Conservation (phyloP, 495 filamentous ascomycete genomes). For the Aspergillus steynii region DNA sequence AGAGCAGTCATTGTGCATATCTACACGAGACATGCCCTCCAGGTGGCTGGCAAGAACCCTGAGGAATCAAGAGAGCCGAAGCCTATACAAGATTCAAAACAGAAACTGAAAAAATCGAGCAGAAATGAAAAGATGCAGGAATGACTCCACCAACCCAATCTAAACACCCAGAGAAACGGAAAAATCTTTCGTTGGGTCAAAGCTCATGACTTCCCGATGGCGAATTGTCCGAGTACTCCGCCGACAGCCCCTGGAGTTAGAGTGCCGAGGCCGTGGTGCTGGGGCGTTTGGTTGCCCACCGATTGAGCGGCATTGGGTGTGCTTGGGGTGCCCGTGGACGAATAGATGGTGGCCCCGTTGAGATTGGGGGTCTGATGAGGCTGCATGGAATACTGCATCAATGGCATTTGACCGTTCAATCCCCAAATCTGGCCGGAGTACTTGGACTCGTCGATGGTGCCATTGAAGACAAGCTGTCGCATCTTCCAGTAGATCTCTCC, state of each 20-base stretch:
- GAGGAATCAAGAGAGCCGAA: background rate
- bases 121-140: constrained; percentile 16
- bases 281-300: constrained; percentile 57
- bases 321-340: constrained; percentile 62
- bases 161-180: constrained; percentile 13
- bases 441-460: constrained; percentile 69
- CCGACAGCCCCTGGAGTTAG: constrained; percentile 70
- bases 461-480: constrained; percentile 81
- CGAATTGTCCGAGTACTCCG: constrained; percentile 54
- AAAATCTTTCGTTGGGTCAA: constrained; percentile 1
- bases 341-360: constrained; percentile 60
- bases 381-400: constrained; percentile 46
- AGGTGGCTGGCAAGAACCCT: background rate
- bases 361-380: constrained; percentile 52
- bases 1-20: constrained; percentile 1
- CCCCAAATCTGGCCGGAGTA: constrained; percentile 89
- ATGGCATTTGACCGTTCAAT: constrained; percentile 62
- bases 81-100: constrained; percentile 17
- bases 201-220: constrained; percentile 42
- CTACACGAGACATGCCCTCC: constrained; percentile 1
- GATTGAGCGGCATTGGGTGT: constrained; percentile 64
- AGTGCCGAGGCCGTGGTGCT: constrained; percentile 50
- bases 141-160: constrained; percentile 29
- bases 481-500: constrained; percentile 92
- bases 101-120: constrained; percentile 9